Base-by-base conservation (phyloP, 2,329 filamentous ascomycete genomes). In the Diaporthe sp. region DNA sequence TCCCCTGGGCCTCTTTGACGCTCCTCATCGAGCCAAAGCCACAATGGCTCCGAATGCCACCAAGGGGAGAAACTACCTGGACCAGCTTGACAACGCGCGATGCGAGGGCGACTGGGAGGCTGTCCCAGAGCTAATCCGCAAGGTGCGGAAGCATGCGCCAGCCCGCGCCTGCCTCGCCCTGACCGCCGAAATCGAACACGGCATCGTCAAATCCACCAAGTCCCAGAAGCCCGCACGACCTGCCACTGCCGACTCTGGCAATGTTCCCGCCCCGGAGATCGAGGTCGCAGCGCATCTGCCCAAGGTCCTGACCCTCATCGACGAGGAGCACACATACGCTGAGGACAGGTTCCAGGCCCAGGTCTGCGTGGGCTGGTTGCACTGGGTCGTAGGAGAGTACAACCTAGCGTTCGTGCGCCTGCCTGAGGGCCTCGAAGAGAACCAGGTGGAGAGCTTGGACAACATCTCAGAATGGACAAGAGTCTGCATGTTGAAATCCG, bases 61-160 rank as follows among this genome's bases (percentile, higher is more conserved):
- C 79, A 99, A 99, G 87, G 96, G 93, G 77, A 90, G 90, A 79
- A 91, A 93, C 83, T 98, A 98, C 85, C 90, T 98, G 79, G 89
- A 91, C 82, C 91, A 92, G 84, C 91, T 99, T 82, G 95, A 98
- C 84, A 90, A 93, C 79, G 95, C 95, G 79, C 94, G 97, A 81
- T 98, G 95, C 84, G 92, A 96, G 81, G 95, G 94, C 71, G 93
- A 92, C 83, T 99, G 97, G 97, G 89, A 92, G 79, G 92, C 94
- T 42, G 90, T 98, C 42, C 94, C 95, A 37, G 96, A 98, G 86
- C 90, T 98, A 78, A 93, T 97, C 80, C 92, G 96, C 83, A 99
- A 99, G 86, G 90, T 98, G 81, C 94, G 94, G 82, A 98, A 99
- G 85, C 96, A 99, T 89, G 94, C 95, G 80, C 93, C 95, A 55